These are phyloP conservation scores for Debaryomyces nepalensis DNA, from an alignment of 1,139 yeast species.

Conservation along the genomic window DNA sequence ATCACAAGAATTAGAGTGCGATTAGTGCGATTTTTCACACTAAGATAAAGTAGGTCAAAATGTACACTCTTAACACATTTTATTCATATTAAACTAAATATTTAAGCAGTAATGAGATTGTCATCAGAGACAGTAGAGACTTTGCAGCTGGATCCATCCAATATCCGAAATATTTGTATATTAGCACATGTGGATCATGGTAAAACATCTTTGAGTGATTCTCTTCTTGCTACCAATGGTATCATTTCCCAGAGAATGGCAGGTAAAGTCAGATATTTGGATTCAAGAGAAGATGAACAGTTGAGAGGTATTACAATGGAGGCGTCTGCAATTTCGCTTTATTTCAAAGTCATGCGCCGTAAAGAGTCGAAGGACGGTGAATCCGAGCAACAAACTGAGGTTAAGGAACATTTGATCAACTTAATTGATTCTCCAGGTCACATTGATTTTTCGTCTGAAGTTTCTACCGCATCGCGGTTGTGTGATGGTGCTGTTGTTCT, in stretches of 20 bases:
- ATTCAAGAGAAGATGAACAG: conserved; percentile 95
- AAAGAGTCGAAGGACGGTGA: conserved; percentile 32
- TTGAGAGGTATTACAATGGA: conserved; percentile 98
- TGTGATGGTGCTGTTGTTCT: conserved; percentile 97
- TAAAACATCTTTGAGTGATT: conserved; percentile 92
- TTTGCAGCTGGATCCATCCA: conserved; percentile 69
- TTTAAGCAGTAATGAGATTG: conserved; percentile 42
- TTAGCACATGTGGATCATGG: conserved; percentile 99
- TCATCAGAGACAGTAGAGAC: conserved; percentile 66
- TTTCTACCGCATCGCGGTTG: conserved; percentile 89
- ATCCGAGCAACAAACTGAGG: conserved; percentile 40
- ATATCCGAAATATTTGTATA: conserved; percentile 88
- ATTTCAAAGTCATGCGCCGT: conserved; percentile 67
- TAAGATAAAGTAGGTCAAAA: conserved; percentile 1
- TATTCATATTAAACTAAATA: conserved; percentile 1
- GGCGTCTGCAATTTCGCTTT: conserved; percentile 87
- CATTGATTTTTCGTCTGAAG: conserved; percentile 95
- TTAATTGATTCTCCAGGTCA: conserved; percentile 98
- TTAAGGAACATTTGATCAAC: conserved; percentile 83
- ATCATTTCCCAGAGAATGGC: conserved; percentile 94
- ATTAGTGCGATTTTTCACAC: conserved; percentile 10
- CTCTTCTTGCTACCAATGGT: conserved; percentile 92
- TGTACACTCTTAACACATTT: not conserved
- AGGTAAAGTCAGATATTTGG: conserved; percentile 91
- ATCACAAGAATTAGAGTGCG: conserved; percentile 6